phyloP scores from a whole-genome alignment of 495 filamentous ascomycete species.

The Diplogelasinospora grovesii region DNA sequence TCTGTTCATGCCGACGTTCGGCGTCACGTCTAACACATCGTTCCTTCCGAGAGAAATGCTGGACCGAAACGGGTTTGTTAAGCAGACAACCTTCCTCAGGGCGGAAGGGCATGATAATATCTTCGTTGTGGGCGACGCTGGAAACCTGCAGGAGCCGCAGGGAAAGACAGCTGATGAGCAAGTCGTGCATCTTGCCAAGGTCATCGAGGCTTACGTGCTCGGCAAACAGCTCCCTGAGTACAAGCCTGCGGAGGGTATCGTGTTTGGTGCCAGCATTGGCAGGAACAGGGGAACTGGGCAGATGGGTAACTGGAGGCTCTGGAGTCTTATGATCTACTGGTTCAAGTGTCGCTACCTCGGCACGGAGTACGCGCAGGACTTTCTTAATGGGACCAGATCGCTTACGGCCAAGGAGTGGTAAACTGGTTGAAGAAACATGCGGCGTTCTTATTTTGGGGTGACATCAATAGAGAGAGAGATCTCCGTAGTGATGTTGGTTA shows the following conservation, averaged over 20 bases:
- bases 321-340: conserved; percentile 37
- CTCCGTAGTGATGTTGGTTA: too few species aligned
- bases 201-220: conserved; percentile 19
- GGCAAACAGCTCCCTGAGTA: conserved; percentile 12
- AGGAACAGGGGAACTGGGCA: conserved; percentile 43
- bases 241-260: conserved; percentile 14
- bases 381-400: conserved; percentile 16
- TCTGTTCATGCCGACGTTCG: conserved; percentile 38
- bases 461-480: background rate
- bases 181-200: conserved; percentile 20
- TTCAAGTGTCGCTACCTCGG: conserved; percentile 37
- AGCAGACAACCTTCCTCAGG: conserved; percentile 29
- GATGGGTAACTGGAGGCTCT: conserved; percentile 37
- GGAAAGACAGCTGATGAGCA: conserved; percentile 18
- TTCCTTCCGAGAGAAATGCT: conserved; percentile 31
- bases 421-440: background rate
- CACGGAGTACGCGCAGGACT: conserved; percentile 17
- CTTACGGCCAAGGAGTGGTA: conserved; percentile 11
- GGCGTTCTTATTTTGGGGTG: background rate
- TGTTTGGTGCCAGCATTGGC: conserved; percentile 39
- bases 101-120: conserved; percentile 29
- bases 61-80: conserved; percentile 25
- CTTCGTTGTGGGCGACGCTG: conserved; percentile 38
- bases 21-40: conserved; percentile 34
- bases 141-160: conserved; percentile 20